These are phyloP conservation scores for Orbilia blumenaviensis DNA, from an alignment of 2,329 filamentous ascomycete species.

Conservation along the genomic window DNA sequence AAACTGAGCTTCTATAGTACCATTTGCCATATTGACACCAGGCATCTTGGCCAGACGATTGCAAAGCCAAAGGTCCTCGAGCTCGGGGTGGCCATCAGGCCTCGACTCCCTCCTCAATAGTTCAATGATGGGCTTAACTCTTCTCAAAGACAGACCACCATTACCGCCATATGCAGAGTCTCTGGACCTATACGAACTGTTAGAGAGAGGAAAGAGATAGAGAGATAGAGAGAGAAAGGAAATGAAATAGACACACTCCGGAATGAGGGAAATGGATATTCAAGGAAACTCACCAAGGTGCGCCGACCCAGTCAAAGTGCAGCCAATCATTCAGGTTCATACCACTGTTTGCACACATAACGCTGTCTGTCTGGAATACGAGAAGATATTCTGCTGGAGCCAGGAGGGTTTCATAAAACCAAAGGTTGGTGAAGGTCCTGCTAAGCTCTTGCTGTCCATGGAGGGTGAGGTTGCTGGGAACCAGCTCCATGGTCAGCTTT, in stretches of 20 bases:
- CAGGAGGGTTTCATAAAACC: slow-evolving; percentile 63
- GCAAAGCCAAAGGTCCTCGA: slow-evolving; percentile 64
- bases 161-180: slow-evolving; percentile 64
- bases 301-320: slow-evolving; percentile 68
- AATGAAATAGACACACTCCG: too few relatives aligned
- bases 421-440: slow-evolving; percentile 66
- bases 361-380: slow-evolving; percentile 68
- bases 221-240: too few relatives aligned
- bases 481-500: slow-evolving; percentile 64
- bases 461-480: slow-evolving; percentile 67
- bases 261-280: too few relatives aligned
- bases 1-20: slow-evolving; percentile 65
- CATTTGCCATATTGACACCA: slow-evolving; percentile 65
- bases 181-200: slow-evolving; percentile 14
- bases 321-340: slow-evolving; percentile 66
- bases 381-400: slow-evolving; percentile 60
- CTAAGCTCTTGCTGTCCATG: slow-evolving; percentile 67
- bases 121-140: slow-evolving; percentile 67
- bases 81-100: slow-evolving; percentile 61
- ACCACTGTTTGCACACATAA: slow-evolving; percentile 67
- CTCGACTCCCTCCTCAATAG: slow-evolving; percentile 58
- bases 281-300: slow-evolving; percentile 63
- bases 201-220: too few relatives aligned
- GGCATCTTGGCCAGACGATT: slow-evolving; percentile 65
- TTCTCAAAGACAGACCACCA: slow-evolving; percentile 67